Base-by-base conservation (phyloP, 345 rosid genomes). In the Moringa oleifera region DNA sequence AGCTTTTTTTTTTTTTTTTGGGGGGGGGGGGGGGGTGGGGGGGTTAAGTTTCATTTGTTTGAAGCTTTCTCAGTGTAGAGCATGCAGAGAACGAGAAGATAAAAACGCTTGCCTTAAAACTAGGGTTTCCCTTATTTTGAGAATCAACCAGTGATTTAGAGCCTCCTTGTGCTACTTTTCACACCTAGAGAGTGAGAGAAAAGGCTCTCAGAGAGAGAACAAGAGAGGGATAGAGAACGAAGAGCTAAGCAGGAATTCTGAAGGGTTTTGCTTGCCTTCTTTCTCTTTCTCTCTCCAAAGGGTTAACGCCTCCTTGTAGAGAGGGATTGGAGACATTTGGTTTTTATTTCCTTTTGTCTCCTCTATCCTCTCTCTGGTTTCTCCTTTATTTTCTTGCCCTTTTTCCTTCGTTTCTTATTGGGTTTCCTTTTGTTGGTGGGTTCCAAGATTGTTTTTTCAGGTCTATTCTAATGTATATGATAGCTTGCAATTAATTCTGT, bases 171-270 rank as follows among this genome's bases (percentile, higher is more conserved):
- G 47, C 57, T 58, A 57, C 60, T 69, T 62, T 31, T 57, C 31
- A 46, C 70, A 52, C 66, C 54, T 63, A 16, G 45, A 22, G 41
- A 58, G 36, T 62, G 68, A 58, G 50, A 20, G 53, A 58, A 8
- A 53, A 24, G 51, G 36, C 18, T 51, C 25, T 18, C n/a, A 52
- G 52, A 51, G 15, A 65, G 55, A 62, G 67, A 64, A 63, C 65
- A 77, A 80, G 81, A 84, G 95, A 83, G 81, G 75, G 95, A 72
- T 80, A 78, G 91, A 88, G 96, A 88, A 88, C 77, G 86, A 81
- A 71, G 89, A 64, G 91, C 85, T 25, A 72, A 73, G 83, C 75
- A 22, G 41, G 21, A 6, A 25, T 25, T 9, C 25, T 6, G 20
- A 2, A 50, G 36, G 57, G 19, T 47, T 59, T 72, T 56, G 79